phyloP scores from a whole-genome alignment of 2,329 filamentous ascomycete species.

The Cadophora gregata region DNA sequence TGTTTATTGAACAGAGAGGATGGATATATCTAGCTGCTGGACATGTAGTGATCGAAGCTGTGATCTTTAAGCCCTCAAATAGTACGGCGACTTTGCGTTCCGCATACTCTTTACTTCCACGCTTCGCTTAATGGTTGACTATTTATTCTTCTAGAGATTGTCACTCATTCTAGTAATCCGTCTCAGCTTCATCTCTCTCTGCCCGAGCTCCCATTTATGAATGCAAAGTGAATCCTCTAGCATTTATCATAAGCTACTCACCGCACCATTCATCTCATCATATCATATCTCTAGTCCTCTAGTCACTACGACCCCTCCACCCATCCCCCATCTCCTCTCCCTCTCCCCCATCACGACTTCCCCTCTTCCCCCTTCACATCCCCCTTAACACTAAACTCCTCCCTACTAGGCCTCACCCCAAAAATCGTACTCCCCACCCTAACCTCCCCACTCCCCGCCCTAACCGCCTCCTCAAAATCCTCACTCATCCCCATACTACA shows the following conservation, averaged over 20 bases:
- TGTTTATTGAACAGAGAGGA: slow-evolving; percentile 1
- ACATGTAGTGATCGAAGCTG: not conserved
- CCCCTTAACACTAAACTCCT: slow-evolving; percentile 37
- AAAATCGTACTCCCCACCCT: slow-evolving; percentile 95
- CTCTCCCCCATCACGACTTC: slow-evolving; percentile 23
- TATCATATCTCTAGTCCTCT: no score
- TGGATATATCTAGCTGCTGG: not conserved
- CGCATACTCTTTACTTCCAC: not conserved
- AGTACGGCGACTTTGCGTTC: not conserved
- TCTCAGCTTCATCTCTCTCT: no score
- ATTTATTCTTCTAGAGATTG: no score
- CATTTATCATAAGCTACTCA: no score
- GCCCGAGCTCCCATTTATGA: no score
- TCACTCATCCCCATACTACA: slow-evolving; percentile 99
- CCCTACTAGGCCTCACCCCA: slow-evolving; percentile 69
- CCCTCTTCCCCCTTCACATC: slow-evolving; percentile 29
- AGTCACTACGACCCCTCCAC: no score
- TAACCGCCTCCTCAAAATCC: slow-evolving; percentile 90
- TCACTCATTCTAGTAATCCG: no score
- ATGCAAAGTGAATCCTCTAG: no score
- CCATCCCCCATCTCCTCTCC: no score
- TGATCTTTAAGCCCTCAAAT: not conserved
- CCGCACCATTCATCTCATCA: no score
- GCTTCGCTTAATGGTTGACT: no score
- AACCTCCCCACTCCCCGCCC: slow-evolving; percentile 85